A percentile compares a stretch with the other conserved stretches of the same genome.
Conservation (phyloP, 2,329 filamentous ascomycete genomes). For the Mariannaea elegans region DNA sequence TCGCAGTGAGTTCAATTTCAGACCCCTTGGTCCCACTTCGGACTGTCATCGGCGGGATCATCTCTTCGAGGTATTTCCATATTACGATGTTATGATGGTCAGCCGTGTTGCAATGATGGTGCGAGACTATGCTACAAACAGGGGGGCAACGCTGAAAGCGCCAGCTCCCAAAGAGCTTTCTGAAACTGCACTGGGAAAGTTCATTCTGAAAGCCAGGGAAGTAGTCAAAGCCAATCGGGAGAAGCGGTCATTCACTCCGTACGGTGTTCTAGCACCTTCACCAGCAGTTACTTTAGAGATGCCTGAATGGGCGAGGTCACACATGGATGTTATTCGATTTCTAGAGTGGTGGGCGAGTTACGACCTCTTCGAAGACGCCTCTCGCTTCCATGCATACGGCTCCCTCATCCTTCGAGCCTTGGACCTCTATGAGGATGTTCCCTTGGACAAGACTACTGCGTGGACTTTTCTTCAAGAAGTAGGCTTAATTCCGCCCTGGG, state of each 20-base stretch:
- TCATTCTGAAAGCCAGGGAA: conserved; percentile 58
- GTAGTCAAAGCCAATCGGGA: conserved; percentile 62
- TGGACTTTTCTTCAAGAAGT: conserved; percentile 81
- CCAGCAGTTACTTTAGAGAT: conserved; percentile 29
- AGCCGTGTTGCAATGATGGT: conserved; percentile 45
- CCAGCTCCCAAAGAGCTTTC: conserved; percentile 28
- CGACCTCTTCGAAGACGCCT: conserved; percentile 60
- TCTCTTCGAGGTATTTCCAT: conserved; percentile 66
- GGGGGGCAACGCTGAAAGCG: conserved; percentile 26
- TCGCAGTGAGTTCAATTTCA: conserved; percentile 68
- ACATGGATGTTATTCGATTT: conserved; percentile 68
- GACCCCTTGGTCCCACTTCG: conserved; percentile 58
- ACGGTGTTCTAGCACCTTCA: conserved; percentile 54
- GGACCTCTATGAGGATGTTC: conserved; percentile 63
- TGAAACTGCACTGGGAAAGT: conserved; percentile 48
- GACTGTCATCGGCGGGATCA: conserved; percentile 58
- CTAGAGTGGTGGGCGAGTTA: conserved; percentile 74
- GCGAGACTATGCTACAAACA: conserved; percentile 43
- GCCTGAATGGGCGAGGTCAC: conserved; percentile 42
- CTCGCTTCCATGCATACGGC: conserved; percentile 68
- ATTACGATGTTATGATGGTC: conserved; percentile 41
- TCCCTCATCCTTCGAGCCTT: conserved; percentile 70
- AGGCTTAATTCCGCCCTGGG: conserved; percentile 75
- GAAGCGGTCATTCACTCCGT: conserved; percentile 57
- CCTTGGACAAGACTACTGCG: conserved; percentile 53